phyloP scores from a whole-genome alignment of 495 filamentous ascomycete species.

The Podospora pseudocomata region DNA sequence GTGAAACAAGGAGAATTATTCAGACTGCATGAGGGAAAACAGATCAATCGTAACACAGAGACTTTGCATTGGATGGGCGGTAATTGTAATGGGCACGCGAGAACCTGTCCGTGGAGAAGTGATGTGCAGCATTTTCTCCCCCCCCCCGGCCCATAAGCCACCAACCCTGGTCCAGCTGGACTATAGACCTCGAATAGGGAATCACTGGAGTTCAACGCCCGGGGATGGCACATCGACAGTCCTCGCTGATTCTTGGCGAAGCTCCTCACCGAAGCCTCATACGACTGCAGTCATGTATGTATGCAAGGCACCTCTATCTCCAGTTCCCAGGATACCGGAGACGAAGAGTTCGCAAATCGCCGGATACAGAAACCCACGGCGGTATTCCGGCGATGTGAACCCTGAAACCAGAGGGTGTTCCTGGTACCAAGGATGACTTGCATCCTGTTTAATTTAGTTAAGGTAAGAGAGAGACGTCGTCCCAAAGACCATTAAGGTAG shows the following conservation, averaged over 20 bases:
- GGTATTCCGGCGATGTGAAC: not conserved
- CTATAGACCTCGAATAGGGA: not conserved
- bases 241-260: not conserved
- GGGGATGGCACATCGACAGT: not conserved
- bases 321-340: not conserved
- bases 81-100: not conserved
- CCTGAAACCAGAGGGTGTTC: not conserved
- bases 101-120: not conserved
- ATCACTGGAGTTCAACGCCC: not conserved
- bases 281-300: not conserved
- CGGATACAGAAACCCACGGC: not conserved
- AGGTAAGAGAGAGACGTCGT: no score
- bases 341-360: not conserved
- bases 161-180: not conserved
- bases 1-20: not conserved
- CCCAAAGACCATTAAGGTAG: not conserved
- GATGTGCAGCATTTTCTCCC: not conserved
- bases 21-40: not conserved
- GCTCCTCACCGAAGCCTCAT: not conserved
- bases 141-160: no score
- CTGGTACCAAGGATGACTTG: not conserved
- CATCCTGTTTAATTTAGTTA: not conserved
- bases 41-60: not conserved
- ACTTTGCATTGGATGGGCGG: no score
- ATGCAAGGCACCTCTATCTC: not conserved